Evolutionary conservation across 1,284 basidiomycete species (phyloP), one percentile per base, ranked within the genome.

Genomic region (Ustilago crameri): DNA sequence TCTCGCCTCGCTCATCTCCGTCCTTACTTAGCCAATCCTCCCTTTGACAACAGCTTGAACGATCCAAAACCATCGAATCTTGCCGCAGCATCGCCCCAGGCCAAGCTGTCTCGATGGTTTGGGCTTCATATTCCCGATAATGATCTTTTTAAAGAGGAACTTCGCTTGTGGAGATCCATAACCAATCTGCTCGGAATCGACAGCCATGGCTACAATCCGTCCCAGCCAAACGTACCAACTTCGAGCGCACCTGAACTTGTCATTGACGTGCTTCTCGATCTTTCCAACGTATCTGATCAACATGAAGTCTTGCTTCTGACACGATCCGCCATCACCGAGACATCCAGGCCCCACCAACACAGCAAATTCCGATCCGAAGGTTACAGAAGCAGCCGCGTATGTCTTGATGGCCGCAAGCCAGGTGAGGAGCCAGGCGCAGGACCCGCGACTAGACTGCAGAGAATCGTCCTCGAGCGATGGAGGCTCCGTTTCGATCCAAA

Each of bases 221-320:
- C 20, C 9, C n/a, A 30, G 20, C 27, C 4, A 17, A 10, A 14
- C 9, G 18, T 26, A 10, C n/a, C 43, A 9, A 12, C 40, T 17
- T 35, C 51, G 1, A 30, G 27, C 32, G 69, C 83, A 12, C 83
- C 83, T 1, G 68, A 79, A 12, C 76, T 84, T 62, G 50, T 83
- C 48, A 51, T 84, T 27, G 82, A 84, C 27, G 67, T 84, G 46
- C 46, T 84, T 20, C 75, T 84, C 37, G 84, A 84, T 54, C 69
- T 76, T 9, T 64, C 70, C 15, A 41, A 17, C 26, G 56, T 72
- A 15, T 41, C 63, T 17, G 55, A 63, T 9, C 41, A 24, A 9
- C 69, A 67, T 27, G 34, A 59, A 15, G 47, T 67, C 20, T 38
- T 63, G 17, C 55, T 70, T 9, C 8, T 60, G 35, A 48, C 53